phyloP scores from a whole-genome alignment of 768 basidiomycete species.

The Erythrobasidium yunnanense region DNA sequence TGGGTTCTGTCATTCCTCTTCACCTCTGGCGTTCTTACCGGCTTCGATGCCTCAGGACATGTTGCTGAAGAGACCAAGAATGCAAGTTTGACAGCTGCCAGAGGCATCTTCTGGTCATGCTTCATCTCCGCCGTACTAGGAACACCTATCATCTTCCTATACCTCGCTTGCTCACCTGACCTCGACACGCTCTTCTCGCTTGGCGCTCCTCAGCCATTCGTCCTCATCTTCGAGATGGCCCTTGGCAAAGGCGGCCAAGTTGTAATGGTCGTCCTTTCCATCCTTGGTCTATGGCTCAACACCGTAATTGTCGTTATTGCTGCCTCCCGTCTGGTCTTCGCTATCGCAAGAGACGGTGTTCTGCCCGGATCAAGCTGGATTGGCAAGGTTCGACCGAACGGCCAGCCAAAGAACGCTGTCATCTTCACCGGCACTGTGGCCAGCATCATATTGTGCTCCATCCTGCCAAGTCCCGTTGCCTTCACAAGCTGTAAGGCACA shows the following conservation, averaged over 20 bases:
- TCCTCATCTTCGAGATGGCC: slow-evolving; percentile 72
- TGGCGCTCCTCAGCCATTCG: slow-evolving; percentile 79
- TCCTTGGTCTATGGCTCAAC: slow-evolving; percentile 74
- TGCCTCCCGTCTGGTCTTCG: slow-evolving; percentile 75
- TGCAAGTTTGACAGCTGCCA: slow-evolving; percentile 66
- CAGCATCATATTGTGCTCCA: slow-evolving; percentile 66
- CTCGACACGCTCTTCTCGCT: slow-evolving; percentile 62
- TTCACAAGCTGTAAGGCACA: slow-evolving; percentile 55
- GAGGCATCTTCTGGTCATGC: slow-evolving; percentile 68
- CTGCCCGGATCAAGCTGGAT: slow-evolving; percentile 76
- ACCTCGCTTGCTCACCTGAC: slow-evolving; percentile 57
- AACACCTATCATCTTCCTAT: slow-evolving; percentile 64
- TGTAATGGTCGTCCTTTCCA: slow-evolving; percentile 78
- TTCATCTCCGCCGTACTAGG: slow-evolving; percentile 69
- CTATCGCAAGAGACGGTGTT: slow-evolving; percentile 87
- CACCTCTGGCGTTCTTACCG: slow-evolving; percentile 75
- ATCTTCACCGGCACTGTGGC: slow-evolving; percentile 71
- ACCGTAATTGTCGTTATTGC: slow-evolving; percentile 80
- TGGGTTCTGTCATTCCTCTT: slow-evolving; percentile 82
- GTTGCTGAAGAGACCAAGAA: slow-evolving; percentile 82
- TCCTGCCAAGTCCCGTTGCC: slow-evolving; percentile 78
- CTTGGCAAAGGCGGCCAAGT: slow-evolving; percentile 66
- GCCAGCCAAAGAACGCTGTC: slow-evolving; percentile 73
- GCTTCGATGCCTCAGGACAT: slow-evolving; percentile 80
- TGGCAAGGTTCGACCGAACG: slow-evolving; percentile 55